Conservation (phyloP, 2,329 filamentous ascomycete species). For the Paraconiothyrium brasiliense region DNA sequence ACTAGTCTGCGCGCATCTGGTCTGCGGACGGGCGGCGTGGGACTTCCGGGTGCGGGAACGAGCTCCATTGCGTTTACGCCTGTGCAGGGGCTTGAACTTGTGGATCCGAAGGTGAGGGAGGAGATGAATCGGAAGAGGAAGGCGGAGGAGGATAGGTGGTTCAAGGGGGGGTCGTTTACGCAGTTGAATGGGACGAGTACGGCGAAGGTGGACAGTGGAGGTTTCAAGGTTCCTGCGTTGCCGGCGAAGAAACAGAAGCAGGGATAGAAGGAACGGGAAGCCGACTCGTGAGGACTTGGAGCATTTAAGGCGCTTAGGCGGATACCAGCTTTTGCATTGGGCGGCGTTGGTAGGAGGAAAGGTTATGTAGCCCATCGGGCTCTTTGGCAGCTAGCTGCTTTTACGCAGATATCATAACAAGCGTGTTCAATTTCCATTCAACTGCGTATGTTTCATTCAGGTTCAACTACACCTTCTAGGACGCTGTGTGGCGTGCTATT, state of each 20-base stretch:
- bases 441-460: too few species aligned
- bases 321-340: slow-evolving; percentile 16
- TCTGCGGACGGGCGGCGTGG: slow-evolving; percentile 82
- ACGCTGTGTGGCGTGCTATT: too few species aligned
- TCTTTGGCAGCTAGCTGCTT: neutral
- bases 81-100: slow-evolving; percentile 91
- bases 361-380: neutral
- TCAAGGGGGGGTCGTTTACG: slow-evolving; percentile 96
- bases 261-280: neutral
- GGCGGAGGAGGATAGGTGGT: slow-evolving; percentile 94
- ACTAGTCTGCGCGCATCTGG: slow-evolving; percentile 80
- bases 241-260: slow-evolving; percentile 73
- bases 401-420: too few species aligned
- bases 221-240: slow-evolving; percentile 84
- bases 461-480: too few species aligned
- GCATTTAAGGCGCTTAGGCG: slow-evolving; percentile 16
- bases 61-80: slow-evolving; percentile 93
- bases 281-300: neutral
- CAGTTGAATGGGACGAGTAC: slow-evolving; percentile 68
- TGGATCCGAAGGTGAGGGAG: slow-evolving; percentile 89
- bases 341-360: slow-evolving; percentile 12
- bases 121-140: slow-evolving; percentile 91
- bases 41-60: slow-evolving; percentile 73
- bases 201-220: slow-evolving; percentile 64
- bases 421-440: too few species aligned